These are phyloP conservation scores for Massarina eburnea DNA, from an alignment of 2,329 filamentous ascomycete genomes.

Conservation along the genomic window DNA sequence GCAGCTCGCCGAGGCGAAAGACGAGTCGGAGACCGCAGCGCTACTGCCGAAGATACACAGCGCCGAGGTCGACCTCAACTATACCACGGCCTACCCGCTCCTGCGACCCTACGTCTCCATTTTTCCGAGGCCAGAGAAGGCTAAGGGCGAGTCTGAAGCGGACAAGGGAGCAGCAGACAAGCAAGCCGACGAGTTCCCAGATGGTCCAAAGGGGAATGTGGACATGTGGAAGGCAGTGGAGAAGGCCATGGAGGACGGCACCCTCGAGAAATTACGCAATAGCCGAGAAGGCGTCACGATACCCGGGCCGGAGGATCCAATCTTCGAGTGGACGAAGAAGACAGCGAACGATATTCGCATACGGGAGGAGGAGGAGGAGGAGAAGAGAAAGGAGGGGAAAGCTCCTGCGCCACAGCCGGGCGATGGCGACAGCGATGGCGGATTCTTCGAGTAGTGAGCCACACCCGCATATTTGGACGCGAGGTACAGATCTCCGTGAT, in stretches of 20 bases:
- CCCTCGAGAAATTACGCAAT: conserved; percentile 59
- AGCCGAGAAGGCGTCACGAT: conserved; percentile 41
- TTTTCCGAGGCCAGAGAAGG: conserved; percentile 44
- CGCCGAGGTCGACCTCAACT: conserved; percentile 73
- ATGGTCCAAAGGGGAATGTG: conserved; percentile 51
- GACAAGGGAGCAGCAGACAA: conserved; percentile 29
- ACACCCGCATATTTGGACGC: not conserved
- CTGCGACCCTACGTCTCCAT: conserved; percentile 68
- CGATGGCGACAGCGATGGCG: conserved; percentile 40
- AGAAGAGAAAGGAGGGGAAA: conserved; percentile 25
- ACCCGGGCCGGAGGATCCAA: conserved; percentile 24
- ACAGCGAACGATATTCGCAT: conserved; percentile 5
- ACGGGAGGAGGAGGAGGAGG: not conserved
- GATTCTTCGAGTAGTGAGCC: conserved; percentile 39
- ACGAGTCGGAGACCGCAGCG: conserved; percentile 53
- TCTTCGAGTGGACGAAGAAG: conserved; percentile 13
- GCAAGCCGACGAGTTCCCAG: conserved; percentile 33
- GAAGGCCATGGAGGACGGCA: conserved; percentile 62
- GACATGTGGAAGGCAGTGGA: conserved; percentile 71
- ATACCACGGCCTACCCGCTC: conserved; percentile 72
- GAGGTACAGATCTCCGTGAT: not conserved
- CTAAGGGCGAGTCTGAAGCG: conserved; percentile 26
- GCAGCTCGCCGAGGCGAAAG: conserved; percentile 54
- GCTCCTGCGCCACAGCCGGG: conserved; percentile 20
- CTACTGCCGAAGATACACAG: conserved; percentile 64